Evolutionary conservation across 352 stramenopile genomes (phyloP), one percentile per base, ranked within the genome.

Genomic region (Phytopythium cucurbitacearum): DNA sequence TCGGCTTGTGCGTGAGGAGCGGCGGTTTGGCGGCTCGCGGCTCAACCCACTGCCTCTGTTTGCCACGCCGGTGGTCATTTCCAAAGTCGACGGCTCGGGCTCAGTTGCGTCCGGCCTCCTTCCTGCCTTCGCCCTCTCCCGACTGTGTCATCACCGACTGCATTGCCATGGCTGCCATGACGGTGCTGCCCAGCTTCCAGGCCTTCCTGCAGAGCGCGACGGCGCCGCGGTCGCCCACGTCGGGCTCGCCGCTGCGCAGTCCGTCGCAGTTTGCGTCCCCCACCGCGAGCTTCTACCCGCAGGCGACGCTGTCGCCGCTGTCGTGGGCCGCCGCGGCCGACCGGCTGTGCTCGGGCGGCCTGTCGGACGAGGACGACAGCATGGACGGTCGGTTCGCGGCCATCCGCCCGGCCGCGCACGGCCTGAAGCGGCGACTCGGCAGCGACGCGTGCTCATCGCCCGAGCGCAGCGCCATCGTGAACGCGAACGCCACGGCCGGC

Each of bases 121-220:
- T 28, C 21, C n/a, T n/a, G n/a, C n/a, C n/a, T n/a, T n/a, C n/a
- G n/a, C n/a, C n/a, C n/a, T n/a, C n/a, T n/a, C n/a, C n/a, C n/a
- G n/a, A n/a, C n/a, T n/a, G n/a, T n/a, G n/a, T n/a, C n/a, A n/a
- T n/a, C n/a, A n/a, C 21, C 21, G 21, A 28, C 21, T 28, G 21
- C 21, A 28, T 28, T 28, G 21, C 43, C 55, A 72, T 80, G 69
- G 56, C 47, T 8, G 16, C 65, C 56, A 67, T 79, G 67, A 76
- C 67, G 15, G 49, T 80, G 28, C 57, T 85, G 36, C 75, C 75
- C 28, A 81, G 67, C 53, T 85, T 85, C 61, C 69, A 85, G 55
- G 65, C 64, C 16, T 85, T 85, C 61, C 51, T 85, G 37, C 62
- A 72, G 53, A 77, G 62, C 44, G 64, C 75, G 16, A 57, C 59